phyloP scores from a whole-genome alignment of 768 basidiomycete species.

The Sporobolomyces phaffii region DNA sequence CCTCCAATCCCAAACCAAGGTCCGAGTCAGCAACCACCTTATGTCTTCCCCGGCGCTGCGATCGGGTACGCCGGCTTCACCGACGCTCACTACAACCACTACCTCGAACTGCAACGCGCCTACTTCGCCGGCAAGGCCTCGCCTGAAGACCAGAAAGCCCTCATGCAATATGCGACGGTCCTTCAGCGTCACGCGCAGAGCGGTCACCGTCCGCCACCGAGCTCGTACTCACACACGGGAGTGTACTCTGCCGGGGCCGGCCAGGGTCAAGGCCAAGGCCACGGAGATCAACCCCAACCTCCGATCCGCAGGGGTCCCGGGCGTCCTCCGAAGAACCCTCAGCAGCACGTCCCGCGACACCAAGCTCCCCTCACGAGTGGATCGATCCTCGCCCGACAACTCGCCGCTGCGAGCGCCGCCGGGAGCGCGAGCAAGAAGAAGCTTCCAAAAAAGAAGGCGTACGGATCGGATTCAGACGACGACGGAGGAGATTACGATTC shows the following conservation, averaged over 20 bases:
- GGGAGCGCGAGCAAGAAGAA: conserved; percentile 19
- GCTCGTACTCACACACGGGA: conserved; percentile 3
- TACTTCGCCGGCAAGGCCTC: background rate
- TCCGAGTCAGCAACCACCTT: background rate
- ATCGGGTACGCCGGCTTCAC: conserved; percentile 17
- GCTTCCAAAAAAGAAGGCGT: conserved; percentile 17
- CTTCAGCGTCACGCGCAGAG: background rate
- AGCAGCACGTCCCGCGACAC: conserved; percentile 1
- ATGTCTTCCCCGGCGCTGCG: conserved; percentile 8
- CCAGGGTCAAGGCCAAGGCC: too few relatives aligned
- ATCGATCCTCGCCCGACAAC: conserved; percentile 33
- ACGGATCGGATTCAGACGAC: conserved; percentile 37
- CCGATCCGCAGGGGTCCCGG: background rate
- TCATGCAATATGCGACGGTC: conserved; percentile 20
- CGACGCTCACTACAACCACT: conserved; percentile 23
- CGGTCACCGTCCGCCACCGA: background rate
- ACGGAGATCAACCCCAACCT: background rate
- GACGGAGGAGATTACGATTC: conserved; percentile 41
- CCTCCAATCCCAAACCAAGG: too few relatives aligned
- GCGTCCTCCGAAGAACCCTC: background rate
- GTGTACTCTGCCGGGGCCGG: conserved; percentile 16
- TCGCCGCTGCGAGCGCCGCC: conserved; percentile 1
- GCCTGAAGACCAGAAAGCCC: background rate
- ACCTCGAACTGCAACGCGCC: conserved; percentile 18
- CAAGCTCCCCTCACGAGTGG: conserved; percentile 16